These are phyloP conservation scores for Piper betle DNA, from an alignment of 164 flowering plant species.

Conservation along the genomic window DNA sequence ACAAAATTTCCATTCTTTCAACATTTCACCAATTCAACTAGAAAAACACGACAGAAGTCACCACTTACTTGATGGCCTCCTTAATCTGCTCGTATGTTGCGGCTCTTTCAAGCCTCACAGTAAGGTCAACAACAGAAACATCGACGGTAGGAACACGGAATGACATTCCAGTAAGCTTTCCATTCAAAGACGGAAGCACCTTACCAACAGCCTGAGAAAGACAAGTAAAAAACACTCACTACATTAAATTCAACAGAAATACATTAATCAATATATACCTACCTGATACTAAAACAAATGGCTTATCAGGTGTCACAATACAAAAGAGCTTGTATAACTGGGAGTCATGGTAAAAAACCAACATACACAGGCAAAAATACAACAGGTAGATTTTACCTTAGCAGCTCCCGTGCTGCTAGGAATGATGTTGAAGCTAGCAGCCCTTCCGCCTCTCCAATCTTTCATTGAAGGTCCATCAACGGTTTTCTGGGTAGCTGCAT, in stretches of 20 bases:
- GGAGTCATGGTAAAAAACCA: background rate
- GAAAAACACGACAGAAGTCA: background rate
- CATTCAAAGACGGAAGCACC: conserved; percentile 57
- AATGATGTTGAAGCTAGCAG: conserved; percentile 90
- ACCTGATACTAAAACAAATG: background rate
- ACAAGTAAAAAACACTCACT: background rate
- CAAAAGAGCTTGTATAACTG: background rate
- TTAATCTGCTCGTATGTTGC: conserved; percentile 56
- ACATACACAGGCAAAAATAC: background rate
- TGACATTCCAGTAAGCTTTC: conserved; percentile 70
- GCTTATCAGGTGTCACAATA: background rate
- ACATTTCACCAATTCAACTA: background rate
- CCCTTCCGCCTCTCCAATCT: conserved; percentile 99
- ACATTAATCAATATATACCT: background rate
- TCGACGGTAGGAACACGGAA: conserved; percentile 69
- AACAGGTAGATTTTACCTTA: conserved; percentile 31
- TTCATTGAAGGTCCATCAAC: conserved; percentile 94
- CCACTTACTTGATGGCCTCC: conserved; percentile 53
- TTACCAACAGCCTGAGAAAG: conserved; percentile 55
- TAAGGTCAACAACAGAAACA: conserved; percentile 74
- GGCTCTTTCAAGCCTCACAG: conserved; percentile 52
- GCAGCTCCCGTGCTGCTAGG: conserved; percentile 99
- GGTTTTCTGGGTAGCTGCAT: conserved; percentile 87
- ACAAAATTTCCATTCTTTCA: background rate
- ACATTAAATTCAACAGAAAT: background rate